phyloP scores from a whole-genome alignment of 352 stramenopile species.

The Globisporangium rhizosaccharum region DNA sequence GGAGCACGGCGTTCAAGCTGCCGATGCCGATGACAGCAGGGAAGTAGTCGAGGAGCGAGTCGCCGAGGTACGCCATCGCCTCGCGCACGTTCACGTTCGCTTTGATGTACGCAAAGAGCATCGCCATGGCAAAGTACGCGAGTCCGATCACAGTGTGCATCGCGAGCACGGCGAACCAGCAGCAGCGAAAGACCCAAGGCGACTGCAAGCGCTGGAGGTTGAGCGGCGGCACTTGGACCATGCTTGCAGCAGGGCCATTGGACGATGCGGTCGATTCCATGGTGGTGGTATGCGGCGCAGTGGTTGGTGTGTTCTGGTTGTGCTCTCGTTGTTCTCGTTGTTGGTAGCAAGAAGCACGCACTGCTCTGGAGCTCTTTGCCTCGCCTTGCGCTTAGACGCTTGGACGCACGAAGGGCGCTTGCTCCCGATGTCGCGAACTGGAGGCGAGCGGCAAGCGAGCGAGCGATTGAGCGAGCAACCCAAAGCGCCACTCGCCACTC shows the following conservation, averaged over 20 bases:
- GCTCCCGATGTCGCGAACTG: too few species aligned
- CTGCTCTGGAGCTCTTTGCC: too few species aligned
- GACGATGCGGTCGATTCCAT: background rate
- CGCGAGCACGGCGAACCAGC: slow-evolving; percentile 1
- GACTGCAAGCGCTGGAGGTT: too few species aligned
- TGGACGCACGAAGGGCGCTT: too few species aligned
- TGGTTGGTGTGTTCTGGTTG: too few species aligned
- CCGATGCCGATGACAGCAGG: background rate
- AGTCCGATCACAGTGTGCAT: slow-evolving; percentile 2
- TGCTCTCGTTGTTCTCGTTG: too few species aligned
- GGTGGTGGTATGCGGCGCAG: background rate
- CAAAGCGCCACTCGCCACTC: too few species aligned
- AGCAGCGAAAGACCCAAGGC: slow-evolving; percentile 2
- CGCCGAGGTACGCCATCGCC: slow-evolving; percentile 3
- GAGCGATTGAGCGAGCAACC: too few species aligned
- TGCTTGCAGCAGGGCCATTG: background rate
- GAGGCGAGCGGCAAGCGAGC: too few species aligned
- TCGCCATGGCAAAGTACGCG: slow-evolving; percentile 3
- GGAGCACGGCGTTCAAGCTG: slow-evolving; percentile 1
- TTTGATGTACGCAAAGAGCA: slow-evolving; percentile 4
- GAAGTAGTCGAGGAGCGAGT: slow-evolving; percentile 5
- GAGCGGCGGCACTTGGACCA: background rate
- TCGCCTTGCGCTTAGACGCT: too few species aligned
- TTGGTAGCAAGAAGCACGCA: too few species aligned
- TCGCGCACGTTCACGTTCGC: slow-evolving; percentile 1